A percentile compares a stretch with the other conserved stretches of the same genome.
These are phyloP conservation scores for Pichia gijzeniarum DNA, from an alignment of 805 yeast genomes.

Conservation along the genomic window DNA sequence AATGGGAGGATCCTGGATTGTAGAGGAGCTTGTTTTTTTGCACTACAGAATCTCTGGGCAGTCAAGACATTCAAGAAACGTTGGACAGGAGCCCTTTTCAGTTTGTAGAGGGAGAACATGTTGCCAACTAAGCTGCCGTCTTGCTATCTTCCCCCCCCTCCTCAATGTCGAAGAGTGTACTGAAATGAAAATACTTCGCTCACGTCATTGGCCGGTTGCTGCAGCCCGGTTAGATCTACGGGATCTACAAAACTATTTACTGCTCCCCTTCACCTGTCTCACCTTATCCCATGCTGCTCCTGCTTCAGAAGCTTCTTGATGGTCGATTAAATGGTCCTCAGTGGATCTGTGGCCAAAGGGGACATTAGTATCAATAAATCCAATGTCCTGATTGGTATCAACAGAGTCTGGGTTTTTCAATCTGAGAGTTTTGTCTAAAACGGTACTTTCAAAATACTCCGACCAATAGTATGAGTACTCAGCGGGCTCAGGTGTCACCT, in stretches of 20 bases:
- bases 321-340: conserved; percentile 1
- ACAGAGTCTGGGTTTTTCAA: conserved; percentile 43
- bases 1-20: conserved; percentile 15
- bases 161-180: no score
- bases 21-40: not conserved
- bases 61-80: not conserved
- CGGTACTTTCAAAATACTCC: conserved; percentile 44
- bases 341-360: conserved; percentile 1
- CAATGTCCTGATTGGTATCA: conserved; percentile 14
- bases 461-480: conserved; percentile 33
- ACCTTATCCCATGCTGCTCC: conserved; percentile 17
- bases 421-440: conserved; percentile 42
- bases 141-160: no score
- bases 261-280: conserved; percentile 4
- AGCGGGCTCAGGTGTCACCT: conserved; percentile 22
- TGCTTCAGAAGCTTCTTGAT: not conserved
- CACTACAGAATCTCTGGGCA: not conserved
- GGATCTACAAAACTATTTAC: not conserved
- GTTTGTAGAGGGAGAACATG: no score
- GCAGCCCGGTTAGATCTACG: no score
- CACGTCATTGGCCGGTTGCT: no score
- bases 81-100: not conserved
- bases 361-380: not conserved
- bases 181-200: no score
- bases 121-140: no score